Percentiles rank a stretch among this genome's conserved stretches.
Conservation (phyloP, 257 asterid species). For the Solanum pinnatisectum region DNA sequence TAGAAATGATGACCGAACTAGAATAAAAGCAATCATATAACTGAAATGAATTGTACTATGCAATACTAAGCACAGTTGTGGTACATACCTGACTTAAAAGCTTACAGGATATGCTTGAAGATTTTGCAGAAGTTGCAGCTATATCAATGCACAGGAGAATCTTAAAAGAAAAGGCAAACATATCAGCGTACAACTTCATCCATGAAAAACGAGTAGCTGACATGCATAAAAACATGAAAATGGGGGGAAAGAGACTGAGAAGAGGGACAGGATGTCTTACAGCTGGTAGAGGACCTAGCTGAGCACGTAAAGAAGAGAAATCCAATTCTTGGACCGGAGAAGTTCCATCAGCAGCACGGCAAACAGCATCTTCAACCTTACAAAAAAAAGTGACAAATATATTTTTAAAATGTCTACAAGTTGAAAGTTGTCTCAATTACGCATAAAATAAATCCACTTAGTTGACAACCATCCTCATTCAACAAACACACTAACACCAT, state of each 20-base stretch:
- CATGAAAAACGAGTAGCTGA: constrained; percentile 8
- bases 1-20: neutral
- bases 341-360: constrained; percentile 81
- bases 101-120: constrained; percentile 61
- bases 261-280: constrained; percentile 33
- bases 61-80: constrained; percentile 7
- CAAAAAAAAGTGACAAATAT: constrained; percentile 2
- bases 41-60: neutral
- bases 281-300: constrained; percentile 89
- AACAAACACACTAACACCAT: neutral
- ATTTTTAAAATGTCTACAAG: neutral
- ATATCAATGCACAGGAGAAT: constrained; percentile 87
- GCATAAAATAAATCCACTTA: neutral
- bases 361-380: constrained; percentile 83
- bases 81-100: constrained; percentile 71
- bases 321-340: constrained; percentile 66
- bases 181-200: constrained; percentile 14
- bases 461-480: neutral
- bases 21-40: neutral
- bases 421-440: neutral
- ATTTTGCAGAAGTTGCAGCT: constrained; percentile 80
- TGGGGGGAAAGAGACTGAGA: constrained; percentile 12
- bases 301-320: constrained; percentile 65
- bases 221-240: constrained; percentile 7
- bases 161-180: constrained; percentile 29